Evolutionary conservation across 208 protist genomes (phyloP).

Genomic region (Angomonas desouzai): DNA sequence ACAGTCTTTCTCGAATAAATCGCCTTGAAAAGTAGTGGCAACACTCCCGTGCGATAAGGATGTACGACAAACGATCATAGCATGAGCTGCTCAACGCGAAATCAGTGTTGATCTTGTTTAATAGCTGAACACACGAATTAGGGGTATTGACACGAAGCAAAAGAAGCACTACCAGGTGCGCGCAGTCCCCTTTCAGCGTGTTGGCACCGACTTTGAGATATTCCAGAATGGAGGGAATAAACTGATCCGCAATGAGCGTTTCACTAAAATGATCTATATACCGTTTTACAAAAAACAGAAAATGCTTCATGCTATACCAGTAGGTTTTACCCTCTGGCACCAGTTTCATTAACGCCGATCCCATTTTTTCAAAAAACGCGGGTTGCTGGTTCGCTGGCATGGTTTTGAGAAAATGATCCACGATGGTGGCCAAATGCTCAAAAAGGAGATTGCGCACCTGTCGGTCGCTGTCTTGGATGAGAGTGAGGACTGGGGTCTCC

Average conservation of each 20-base stretch:
- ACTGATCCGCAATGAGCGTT: slow-evolving; percentile 47
- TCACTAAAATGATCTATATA: slow-evolving; percentile 62
- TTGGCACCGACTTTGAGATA: slow-evolving; percentile 61
- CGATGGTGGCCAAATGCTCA: slow-evolving; percentile 39
- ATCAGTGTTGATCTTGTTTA: slow-evolving; percentile 79
- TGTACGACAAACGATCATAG: slow-evolving; percentile 68
- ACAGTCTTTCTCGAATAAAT: slow-evolving; percentile 78
- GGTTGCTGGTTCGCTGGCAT: slow-evolving; percentile 25
- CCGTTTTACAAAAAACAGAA: slow-evolving; percentile 45
- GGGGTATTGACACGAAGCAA: slow-evolving; percentile 50
- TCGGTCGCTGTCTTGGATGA: slow-evolving; percentile 51
- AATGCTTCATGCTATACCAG: slow-evolving; percentile 74
- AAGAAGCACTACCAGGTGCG: slow-evolving; percentile 46
- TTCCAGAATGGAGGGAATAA: slow-evolving; percentile 54
- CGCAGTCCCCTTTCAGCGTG: slow-evolving; percentile 60
- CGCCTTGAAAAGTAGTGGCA: slow-evolving; percentile 68
- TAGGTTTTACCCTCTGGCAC: slow-evolving; percentile 32
- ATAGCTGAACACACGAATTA: slow-evolving; percentile 62
- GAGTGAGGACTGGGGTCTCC: slow-evolving; percentile 61
- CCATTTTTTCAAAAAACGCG: slow-evolving; percentile 53
- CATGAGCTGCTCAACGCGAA: slow-evolving; percentile 68
- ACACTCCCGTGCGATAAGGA: slow-evolving; percentile 49
- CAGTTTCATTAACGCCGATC: slow-evolving; percentile 39
- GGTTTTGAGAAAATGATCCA: slow-evolving; percentile 72
- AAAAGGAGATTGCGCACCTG: slow-evolving; percentile 55